Conservation (phyloP, 257 asterid species). For the Paulownia fortunei region DNA sequence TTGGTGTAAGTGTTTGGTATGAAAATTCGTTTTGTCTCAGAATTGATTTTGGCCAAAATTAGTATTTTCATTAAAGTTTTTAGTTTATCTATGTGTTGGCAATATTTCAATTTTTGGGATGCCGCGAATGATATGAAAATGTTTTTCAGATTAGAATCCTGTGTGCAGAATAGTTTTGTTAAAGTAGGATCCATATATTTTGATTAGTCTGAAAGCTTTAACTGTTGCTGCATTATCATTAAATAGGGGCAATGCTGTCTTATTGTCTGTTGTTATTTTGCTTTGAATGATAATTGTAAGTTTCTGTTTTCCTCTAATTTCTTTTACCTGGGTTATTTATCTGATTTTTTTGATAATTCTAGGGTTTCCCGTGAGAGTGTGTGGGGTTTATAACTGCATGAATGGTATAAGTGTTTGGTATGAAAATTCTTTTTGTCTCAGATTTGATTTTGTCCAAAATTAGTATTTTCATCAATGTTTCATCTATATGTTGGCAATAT, state of each 20-base stretch:
- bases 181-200: constrained; percentile 1
- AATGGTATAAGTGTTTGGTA: neutral
- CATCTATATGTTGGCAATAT: neutral
- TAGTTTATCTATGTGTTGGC: neutral
- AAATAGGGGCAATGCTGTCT: neutral
- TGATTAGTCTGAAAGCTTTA: neutral
- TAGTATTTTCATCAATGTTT: neutral
- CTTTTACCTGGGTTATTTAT: neutral
- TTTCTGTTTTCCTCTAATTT: constrained; percentile 4
- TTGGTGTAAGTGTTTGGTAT: neutral
- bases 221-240: neutral
- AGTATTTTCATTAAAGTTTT: neutral
- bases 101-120: neutral
- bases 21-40: neutral
- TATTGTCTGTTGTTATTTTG: neutral
- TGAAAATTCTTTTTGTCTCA: neutral
- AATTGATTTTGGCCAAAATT: neutral
- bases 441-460: neutral
- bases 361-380: neutral
- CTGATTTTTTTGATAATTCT: neutral
- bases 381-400: too few species aligned
- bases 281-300: neutral
- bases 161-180: neutral
- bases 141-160: neutral
- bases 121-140: neutral